A percentile compares a stretch with the other conserved stretches of the same genome.
Conservation (phyloP, 306 rosid genomes). For the Sechiopsis laciniata region DNA sequence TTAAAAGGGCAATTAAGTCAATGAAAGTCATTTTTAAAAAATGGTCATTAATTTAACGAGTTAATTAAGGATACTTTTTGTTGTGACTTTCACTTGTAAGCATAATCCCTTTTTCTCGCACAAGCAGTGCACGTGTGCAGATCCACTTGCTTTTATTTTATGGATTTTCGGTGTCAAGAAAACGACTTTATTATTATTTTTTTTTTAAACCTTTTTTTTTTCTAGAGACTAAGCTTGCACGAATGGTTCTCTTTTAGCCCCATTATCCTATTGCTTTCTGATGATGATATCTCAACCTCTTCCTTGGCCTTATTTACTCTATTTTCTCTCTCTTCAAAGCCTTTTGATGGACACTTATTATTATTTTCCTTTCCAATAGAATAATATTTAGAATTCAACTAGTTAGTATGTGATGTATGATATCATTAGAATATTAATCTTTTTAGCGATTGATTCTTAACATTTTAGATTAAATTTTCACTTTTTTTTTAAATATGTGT, state of each 20-base stretch:
- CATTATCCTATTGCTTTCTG: slow-evolving; percentile 29
- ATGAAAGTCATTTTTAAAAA: no score
- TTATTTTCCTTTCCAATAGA: no score
- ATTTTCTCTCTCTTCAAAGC: neutral
- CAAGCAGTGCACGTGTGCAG: slow-evolving; percentile 61
- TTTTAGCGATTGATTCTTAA: neutral
- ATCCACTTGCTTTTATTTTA: slow-evolving; percentile 35
- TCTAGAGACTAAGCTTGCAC: slow-evolving; percentile 45
- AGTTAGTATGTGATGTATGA: no score
- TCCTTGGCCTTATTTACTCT: slow-evolving; percentile 6
- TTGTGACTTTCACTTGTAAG: neutral
- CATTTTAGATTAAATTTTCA: slow-evolving; percentile 3
- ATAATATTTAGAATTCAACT: no score
- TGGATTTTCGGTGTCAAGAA: slow-evolving; percentile 46
- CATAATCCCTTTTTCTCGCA: slow-evolving; percentile 15
- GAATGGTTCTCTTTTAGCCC: slow-evolving; percentile 43
- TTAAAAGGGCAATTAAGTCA: no score
- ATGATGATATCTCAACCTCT: slow-evolving; percentile 38
- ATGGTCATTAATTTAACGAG: no score
- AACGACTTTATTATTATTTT: slow-evolving; percentile 26
- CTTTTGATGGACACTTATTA: neutral
- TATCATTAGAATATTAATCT: no score
- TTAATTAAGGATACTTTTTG: no score
- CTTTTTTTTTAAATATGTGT: no score
- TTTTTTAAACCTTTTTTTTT: neutral